A percentile compares a stretch with the other conserved stretches of the same genome.
These are phyloP conservation scores for Kickxella alabastrina DNA, from an alignment of 192 early-diverging fungal genomes.

Conservation along the genomic window DNA sequence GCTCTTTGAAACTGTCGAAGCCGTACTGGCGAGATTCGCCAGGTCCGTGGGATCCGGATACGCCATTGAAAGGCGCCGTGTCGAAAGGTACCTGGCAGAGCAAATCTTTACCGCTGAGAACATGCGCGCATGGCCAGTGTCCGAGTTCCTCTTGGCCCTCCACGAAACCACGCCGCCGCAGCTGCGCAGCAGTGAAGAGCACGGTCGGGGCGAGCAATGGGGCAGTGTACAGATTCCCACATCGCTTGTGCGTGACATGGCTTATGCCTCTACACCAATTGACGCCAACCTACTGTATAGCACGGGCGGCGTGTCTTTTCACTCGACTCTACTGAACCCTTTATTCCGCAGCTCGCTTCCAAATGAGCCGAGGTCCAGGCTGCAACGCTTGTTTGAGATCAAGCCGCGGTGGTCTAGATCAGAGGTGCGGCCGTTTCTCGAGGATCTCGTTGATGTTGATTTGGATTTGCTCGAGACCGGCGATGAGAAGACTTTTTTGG, in stretches of 20 bases:
- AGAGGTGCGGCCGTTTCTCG: conserved; percentile 41
- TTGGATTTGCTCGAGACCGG: conserved; percentile 6
- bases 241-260: conserved; percentile 39
- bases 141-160: conserved; percentile 35
- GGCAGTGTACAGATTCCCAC: conserved; percentile 19
- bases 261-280: conserved; percentile 24
- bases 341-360: conserved; percentile 24
- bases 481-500: conserved; percentile 8
- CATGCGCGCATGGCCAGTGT: conserved; percentile 28
- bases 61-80: conserved; percentile 18
- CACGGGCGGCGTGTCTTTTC: conserved; percentile 4
- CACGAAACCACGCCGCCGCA: conserved; percentile 45
- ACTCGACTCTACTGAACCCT: conserved; percentile 21
- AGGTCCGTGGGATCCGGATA: background rate
- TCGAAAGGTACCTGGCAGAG: conserved; percentile 37
- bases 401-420: conserved; percentile 26
- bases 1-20: conserved; percentile 20
- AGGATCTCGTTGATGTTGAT: conserved; percentile 46
- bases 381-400: conserved; percentile 35
- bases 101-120: conserved; percentile 38
- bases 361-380: conserved; percentile 20
- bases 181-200: conserved; percentile 3
- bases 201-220: conserved; percentile 12
- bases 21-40: conserved; percentile 31
- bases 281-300: conserved; percentile 22